Percentiles rank a stretch among this genome's conserved stretches.
phyloP scores from a whole-genome alignment of 805 yeast species.

The Candida sanyiensis region DNA sequence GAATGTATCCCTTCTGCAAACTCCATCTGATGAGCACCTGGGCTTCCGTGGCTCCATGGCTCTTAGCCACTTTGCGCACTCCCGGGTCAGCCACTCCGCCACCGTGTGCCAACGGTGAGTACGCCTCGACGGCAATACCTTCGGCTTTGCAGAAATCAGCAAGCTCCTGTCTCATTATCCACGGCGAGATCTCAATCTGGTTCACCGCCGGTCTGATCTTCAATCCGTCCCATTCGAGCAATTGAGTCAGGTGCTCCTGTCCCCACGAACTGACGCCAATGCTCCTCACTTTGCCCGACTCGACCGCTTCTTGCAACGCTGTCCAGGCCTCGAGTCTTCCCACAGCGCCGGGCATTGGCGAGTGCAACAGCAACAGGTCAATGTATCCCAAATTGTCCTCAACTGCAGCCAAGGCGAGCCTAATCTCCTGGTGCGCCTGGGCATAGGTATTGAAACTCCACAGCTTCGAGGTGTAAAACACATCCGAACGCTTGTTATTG shows the following conservation, averaged over 20 bases:
- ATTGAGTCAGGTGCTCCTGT: slow-evolving; percentile 51
- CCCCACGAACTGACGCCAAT: slow-evolving; percentile 81
- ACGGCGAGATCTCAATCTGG: slow-evolving; percentile 59
- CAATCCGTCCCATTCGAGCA: slow-evolving; percentile 53
- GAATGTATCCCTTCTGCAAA: slow-evolving; percentile 49
- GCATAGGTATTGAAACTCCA: slow-evolving; percentile 51
- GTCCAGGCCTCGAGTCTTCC: slow-evolving; percentile 60
- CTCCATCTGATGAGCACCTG: slow-evolving; percentile 58
- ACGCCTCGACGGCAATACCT: slow-evolving; percentile 52
- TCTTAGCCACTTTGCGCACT: slow-evolving; percentile 36
- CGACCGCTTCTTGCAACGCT: slow-evolving; percentile 73
- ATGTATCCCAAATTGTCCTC: slow-evolving; percentile 53
- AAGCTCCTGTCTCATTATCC: slow-evolving; percentile 38
- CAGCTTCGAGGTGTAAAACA: slow-evolving; percentile 64
- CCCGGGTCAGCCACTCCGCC: slow-evolving; percentile 38
- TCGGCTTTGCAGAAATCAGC: slow-evolving; percentile 38
- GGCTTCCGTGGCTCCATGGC: slow-evolving; percentile 37
- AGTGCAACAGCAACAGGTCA: slow-evolving; percentile 64
- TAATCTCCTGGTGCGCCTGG: slow-evolving; percentile 53
- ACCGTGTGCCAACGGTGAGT: slow-evolving; percentile 60
- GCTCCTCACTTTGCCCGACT: slow-evolving; percentile 51
- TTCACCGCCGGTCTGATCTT: slow-evolving; percentile 63
- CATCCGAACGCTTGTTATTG: slow-evolving; percentile 41
- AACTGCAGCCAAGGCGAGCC: slow-evolving; percentile 47
- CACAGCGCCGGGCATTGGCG: slow-evolving; percentile 51